Base-by-base conservation (phyloP, 2,329 filamentous ascomycete species). In the Seiridium cupressi region DNA sequence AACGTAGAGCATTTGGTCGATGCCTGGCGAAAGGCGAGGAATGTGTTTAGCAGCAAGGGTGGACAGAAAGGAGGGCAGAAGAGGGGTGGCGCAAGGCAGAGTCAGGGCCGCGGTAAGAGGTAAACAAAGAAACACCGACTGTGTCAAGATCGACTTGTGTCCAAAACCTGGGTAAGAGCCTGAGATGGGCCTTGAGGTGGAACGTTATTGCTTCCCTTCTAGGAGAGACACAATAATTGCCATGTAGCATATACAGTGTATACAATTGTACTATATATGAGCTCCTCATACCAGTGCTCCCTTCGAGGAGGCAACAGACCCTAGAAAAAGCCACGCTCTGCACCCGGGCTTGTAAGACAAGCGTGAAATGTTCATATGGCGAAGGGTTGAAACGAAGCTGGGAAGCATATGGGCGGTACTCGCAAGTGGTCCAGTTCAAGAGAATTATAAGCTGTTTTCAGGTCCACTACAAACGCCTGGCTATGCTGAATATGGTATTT, bases 1-100 rank as follows among this genome's bases (percentile, higher is more conserved):
- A 92, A 86, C 69, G 91, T 97, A 64, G 91, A 96, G 74, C 87
- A 90, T 66, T 81, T 94, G 69, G 92, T 96, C 60, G 79, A 82
- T 68, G 82, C 84, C 65, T 93, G 78, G 78, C 72, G 75, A 51
- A 72, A 74, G 66, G 70, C 69, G 49, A 69, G 77, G 63, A 78
- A 75, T 66, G 73, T 77, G 31, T 72, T 77, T 53, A 73, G 72
- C 34, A 68, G 65, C 51, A 65, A 55, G 42, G 38, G 36, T 6
- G 31, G 57, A 26, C 32, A 53, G 48, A 59, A 44, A 18, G 35
- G 32, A 26, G n/a, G 46, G 46, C 36, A 18, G n/a, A 10, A 6
- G 34, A 6, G 13, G 11, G 49, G 11, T 36, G 32, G 32, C 32
- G 49, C 10, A 3, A 31, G 46, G 26, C 46, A 7, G 9, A 31